Conservation (phyloP, 495 filamentous ascomycete genomes). For the Daldinia childiae region DNA sequence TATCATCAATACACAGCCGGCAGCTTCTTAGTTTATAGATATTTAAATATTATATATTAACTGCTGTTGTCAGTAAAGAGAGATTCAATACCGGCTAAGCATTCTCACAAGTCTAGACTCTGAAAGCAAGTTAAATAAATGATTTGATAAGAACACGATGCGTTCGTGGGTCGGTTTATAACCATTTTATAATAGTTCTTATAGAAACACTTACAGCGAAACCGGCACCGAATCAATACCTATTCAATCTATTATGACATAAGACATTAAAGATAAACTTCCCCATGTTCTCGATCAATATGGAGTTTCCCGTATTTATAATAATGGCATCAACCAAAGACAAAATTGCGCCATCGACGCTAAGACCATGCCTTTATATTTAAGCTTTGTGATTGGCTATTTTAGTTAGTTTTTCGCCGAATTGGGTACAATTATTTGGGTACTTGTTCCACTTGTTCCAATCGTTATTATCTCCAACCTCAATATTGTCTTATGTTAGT, state of each 20-base stretch:
- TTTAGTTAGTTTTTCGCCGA: conserved; percentile 17
- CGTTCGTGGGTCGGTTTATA: neutral
- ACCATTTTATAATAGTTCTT: neutral
- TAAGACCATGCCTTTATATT: conserved; percentile 13
- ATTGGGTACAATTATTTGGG: conserved; percentile 20
- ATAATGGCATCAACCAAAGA: conserved; percentile 33
- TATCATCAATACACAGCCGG: neutral
- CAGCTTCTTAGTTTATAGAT: too few relatives aligned
- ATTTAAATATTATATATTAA: neutral
- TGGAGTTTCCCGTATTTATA: conserved; percentile 9
- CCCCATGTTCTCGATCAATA: neutral
- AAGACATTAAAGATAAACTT: neutral
- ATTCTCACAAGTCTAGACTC: neutral
- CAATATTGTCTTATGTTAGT: neutral
- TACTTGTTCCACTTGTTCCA: conserved; percentile 1
- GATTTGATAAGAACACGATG: neutral
- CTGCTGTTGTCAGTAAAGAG: neutral
- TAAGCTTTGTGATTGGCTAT: conserved; percentile 26
- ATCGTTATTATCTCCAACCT: neutral
- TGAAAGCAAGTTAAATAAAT: neutral
- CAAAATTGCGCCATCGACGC: conserved; percentile 38
- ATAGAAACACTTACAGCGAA: neutral
- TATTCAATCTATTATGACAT: conserved; percentile 10
- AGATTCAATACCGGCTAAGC: neutral
- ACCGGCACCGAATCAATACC: neutral